Conservation (phyloP, 768 basidiomycete species). For the Tulasnella sp. region DNA sequence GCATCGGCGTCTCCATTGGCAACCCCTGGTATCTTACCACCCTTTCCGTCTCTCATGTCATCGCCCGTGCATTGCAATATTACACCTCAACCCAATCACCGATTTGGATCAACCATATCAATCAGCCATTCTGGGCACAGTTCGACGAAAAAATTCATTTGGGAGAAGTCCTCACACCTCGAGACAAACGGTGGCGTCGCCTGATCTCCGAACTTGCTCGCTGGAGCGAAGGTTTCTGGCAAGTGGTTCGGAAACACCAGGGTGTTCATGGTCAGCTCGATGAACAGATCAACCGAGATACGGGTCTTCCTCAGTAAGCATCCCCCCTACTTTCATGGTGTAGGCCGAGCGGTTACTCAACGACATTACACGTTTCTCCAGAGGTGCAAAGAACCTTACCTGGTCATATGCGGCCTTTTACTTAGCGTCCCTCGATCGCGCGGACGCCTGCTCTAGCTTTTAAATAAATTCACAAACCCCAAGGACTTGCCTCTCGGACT, state of each 20-base stretch:
- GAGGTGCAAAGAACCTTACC: conserved; percentile 31
- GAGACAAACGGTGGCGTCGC: conserved; percentile 2
- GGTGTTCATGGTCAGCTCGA: conserved; percentile 24
- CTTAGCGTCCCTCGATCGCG: conserved; percentile 23
- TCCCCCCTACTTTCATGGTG: not conserved
- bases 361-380: not conserved
- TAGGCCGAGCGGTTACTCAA: not conserved
- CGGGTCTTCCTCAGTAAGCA: conserved; percentile 27
- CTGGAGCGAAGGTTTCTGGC: conserved; percentile 32
- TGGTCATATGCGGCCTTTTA: conserved; percentile 34
- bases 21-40: conserved; percentile 45
- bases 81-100: not conserved
- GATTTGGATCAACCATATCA: conserved; percentile 16
- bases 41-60: conserved; percentile 32
- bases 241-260: conserved; percentile 11
- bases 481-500: not conserved
- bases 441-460: not conserved
- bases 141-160: conserved; percentile 11
- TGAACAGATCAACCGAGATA: conserved; percentile 29
- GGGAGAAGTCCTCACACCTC: conserved; percentile 4
- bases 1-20: conserved; percentile 41
- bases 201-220: conserved; percentile 5
- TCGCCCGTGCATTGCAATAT: conserved; percentile 25
- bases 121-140: conserved; percentile 30
- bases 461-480: not conserved